Conservation (phyloP, 768 basidiomycete genomes). For the Collybia nuda region DNA sequence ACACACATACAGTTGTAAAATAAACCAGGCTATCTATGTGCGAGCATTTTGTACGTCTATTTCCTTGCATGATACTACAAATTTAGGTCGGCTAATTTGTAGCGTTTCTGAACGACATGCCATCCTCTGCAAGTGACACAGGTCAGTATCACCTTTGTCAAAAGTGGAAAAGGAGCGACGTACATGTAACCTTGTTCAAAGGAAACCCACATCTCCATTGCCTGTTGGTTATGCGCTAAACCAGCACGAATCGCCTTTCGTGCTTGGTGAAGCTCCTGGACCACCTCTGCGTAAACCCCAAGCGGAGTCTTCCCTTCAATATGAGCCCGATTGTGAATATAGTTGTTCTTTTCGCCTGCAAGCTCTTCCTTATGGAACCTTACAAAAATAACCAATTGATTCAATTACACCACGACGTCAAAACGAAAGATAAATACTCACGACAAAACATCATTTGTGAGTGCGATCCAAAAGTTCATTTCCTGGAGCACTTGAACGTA, state of each 20-base stretch:
- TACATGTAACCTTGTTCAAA: slow-evolving; percentile 14
- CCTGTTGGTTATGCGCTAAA: neutral
- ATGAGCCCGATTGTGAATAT: slow-evolving; percentile 12
- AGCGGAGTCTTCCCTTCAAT: slow-evolving; percentile 5
- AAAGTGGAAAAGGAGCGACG: no score
- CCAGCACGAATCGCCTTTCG: slow-evolving; percentile 3
- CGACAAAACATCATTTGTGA: slow-evolving; percentile 20
- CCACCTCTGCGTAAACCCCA: slow-evolving; percentile 11
- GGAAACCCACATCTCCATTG: slow-evolving; percentile 2
- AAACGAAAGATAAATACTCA: slow-evolving; percentile 3
- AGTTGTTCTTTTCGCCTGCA: slow-evolving; percentile 15
- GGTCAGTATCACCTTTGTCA: no score
- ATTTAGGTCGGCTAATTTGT: no score
- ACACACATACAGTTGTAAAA: no score
- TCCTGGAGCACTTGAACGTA: slow-evolving; percentile 17
- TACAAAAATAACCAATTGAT: neutral
- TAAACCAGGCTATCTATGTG: no score
- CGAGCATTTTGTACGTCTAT: no score
- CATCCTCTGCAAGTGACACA: no score
- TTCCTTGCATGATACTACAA: no score
- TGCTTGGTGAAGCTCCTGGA: slow-evolving; percentile 4
- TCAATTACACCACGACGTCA: neutral
- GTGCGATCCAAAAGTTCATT: slow-evolving; percentile 14
- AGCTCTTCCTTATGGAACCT: slow-evolving; percentile 20
- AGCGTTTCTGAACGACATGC: no score